Conservation (phyloP, 768 basidiomycete species). For the Suillus hirtellus region DNA sequence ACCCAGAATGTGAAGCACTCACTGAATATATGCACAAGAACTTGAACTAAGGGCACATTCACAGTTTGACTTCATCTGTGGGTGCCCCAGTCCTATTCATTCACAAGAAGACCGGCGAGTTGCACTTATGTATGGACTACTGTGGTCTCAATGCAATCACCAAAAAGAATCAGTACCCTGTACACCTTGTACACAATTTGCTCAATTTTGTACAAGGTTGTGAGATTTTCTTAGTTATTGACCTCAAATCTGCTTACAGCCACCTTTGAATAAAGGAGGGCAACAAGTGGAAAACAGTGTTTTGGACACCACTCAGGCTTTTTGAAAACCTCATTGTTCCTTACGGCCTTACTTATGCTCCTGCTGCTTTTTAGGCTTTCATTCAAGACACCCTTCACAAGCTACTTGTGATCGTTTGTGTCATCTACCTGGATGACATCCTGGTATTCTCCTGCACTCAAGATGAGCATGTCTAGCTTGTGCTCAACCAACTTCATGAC, state of each 20-base stretch:
- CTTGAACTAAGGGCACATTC: conserved; percentile 21
- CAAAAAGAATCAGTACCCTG: too few relatives aligned
- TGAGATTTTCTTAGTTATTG: conserved; percentile 33
- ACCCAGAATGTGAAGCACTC: conserved; percentile 34
- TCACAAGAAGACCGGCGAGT: conserved; percentile 28
- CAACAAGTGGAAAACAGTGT: conserved; percentile 44
- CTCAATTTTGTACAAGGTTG: conserved; percentile 30
- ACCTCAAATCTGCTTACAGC: conserved; percentile 41
- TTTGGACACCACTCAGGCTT: conserved; percentile 29
- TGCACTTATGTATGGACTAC: too few relatives aligned
- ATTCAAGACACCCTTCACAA: too few relatives aligned
- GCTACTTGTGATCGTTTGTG: too few relatives aligned
- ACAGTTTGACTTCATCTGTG: conserved; percentile 30
- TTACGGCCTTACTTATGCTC: too few relatives aligned
- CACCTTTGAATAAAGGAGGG: conserved; percentile 38
- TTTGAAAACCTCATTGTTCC: too few relatives aligned
- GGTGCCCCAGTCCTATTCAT: conserved; percentile 37
- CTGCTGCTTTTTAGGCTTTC: too few relatives aligned
- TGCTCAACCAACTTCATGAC: too few relatives aligned
- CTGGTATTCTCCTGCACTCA: too few relatives aligned
- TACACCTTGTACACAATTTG: conserved; percentile 18
- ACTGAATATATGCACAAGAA: conserved; percentile 37
- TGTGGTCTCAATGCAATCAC: too few relatives aligned
- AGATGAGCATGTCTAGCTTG: too few relatives aligned
- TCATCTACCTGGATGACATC: too few relatives aligned